These are phyloP conservation scores for Talaromyces sp. DNA, from an alignment of 2,329 filamentous ascomycete genomes.

Conservation along the genomic window DNA sequence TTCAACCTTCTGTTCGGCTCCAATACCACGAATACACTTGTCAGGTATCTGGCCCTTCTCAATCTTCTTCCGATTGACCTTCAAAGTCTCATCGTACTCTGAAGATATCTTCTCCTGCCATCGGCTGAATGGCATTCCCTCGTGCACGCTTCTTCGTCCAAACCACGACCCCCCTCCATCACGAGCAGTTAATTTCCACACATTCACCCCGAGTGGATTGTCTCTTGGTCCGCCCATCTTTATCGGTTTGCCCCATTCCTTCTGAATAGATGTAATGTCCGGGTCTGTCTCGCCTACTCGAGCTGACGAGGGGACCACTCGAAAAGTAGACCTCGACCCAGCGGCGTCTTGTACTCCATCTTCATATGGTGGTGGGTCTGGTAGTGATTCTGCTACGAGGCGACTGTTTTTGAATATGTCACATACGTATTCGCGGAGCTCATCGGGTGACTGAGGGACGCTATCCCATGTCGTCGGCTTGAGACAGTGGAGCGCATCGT, in stretches of 20 bases:
- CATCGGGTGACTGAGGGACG: conserved; percentile 49
- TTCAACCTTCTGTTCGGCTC: conserved; percentile 75
- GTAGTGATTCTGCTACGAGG: conserved; percentile 75
- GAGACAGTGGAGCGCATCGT: conserved; percentile 62
- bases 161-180: conserved; percentile 92
- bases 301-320: conserved; percentile 57
- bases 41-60: conserved; percentile 68
- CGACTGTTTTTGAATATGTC: conserved; percentile 69
- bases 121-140: conserved; percentile 72
- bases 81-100: conserved; percentile 80
- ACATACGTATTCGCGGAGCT: conserved; percentile 58
- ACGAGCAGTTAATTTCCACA: conserved; percentile 78
- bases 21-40: conserved; percentile 80
- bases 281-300: conserved; percentile 54
- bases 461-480: conserved; percentile 58
- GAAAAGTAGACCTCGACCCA: conserved; percentile 43
- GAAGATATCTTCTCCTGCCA: conserved; percentile 76
- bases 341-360: conserved; percentile 40
- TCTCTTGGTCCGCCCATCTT: conserved; percentile 62
- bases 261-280: conserved; percentile 65
- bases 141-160: conserved; percentile 78
- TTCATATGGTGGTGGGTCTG: conserved; percentile 52
- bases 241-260: conserved; percentile 82
- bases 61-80: conserved; percentile 69
- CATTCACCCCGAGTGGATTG: conserved; percentile 73